Evolutionary conservation across 495 filamentous ascomycete genomes (phyloP), one percentile per base, ranked within the genome.

Genomic region (Penicillium coprophilum): DNA sequence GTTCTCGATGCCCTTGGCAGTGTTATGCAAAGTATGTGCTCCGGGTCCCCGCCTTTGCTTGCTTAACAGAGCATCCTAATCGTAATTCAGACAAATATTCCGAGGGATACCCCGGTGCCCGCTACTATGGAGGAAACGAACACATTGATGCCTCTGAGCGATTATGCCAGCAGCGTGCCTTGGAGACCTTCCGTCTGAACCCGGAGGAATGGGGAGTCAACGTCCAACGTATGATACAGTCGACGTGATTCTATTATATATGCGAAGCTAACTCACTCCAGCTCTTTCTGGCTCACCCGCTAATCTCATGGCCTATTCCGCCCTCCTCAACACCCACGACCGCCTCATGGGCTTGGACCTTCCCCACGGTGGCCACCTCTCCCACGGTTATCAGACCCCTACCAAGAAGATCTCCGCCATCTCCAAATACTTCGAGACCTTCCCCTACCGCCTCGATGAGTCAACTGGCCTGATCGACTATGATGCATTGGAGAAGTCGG

Each of bases 351-450:
- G 95, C 41, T 82, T 98, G 44, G 94, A 98, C 71, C 82, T 98
- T 15, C 94, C 94, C 43, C 94, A 98, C 64, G 94, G 94, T 46
- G 94, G 94, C 53, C 94, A 98, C 74, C 81, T 98, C 38, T 97
- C 94, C 15, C 94, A 98, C 71, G 94, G 94, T 49, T 98, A 98
- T 75, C 94, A 98, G 73, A 97, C 88, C 12, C 92, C 95, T 2
- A 92, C 89, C 41, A 97, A 97, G 80, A 98, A 98, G 81, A 97
- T 98, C 63, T 97, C 94, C 15, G 89, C 89, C 62, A 88, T 98
- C 53, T 97, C 94, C 41, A 97, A 97, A 72, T 98, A 98, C 77
- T 98, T 97, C 67, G 94, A 98, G 79, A 97, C 95, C 5, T 71
- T 98, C 12, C 94, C 94, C 2, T 98, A 98, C 76, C 85, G 91